Conservation (phyloP, 331 rosid species). For the Rhamnella rubrinervis region DNA sequence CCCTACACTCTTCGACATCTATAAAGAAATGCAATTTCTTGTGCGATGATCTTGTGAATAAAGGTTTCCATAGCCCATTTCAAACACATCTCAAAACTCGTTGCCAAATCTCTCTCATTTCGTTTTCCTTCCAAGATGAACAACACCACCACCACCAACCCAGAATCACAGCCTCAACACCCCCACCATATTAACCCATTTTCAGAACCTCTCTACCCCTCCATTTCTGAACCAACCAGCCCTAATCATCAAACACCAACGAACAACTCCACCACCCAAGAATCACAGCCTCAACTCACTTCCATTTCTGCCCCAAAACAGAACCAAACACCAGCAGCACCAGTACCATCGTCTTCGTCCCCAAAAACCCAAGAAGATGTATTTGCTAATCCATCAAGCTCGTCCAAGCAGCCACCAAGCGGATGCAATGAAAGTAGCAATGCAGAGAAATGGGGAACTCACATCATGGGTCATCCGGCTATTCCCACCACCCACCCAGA, state of each 20-base stretch:
- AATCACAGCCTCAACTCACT: conserved; percentile 18
- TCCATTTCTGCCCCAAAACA: background rate
- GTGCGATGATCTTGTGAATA: too few relatives aligned
- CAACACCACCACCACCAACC: background rate
- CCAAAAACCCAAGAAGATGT: background rate
- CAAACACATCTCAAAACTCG: background rate
- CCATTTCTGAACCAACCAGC: conserved; percentile 16
- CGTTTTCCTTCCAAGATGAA: too few relatives aligned
- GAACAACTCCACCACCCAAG: background rate
- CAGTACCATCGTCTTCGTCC: too few relatives aligned
- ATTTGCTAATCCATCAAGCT: conserved; percentile 8
- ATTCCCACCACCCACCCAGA: conserved; percentile 48
- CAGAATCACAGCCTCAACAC: background rate
- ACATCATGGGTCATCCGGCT: conserved; percentile 57
- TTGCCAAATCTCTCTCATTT: background rate
- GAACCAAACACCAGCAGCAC: conserved; percentile 5
- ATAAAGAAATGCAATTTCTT: too few relatives aligned
- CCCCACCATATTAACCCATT: background rate
- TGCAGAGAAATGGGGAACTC: conserved; percentile 53
- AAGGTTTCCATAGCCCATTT: background rate
- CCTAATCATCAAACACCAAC: conserved; percentile 24
- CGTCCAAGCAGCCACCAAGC: conserved; percentile 15
- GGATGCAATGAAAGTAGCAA: background rate
- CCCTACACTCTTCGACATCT: too few relatives aligned
- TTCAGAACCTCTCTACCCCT: conserved; percentile 18